Evolutionary conservation across 2,329 filamentous ascomycete genomes (phyloP), one percentile per base, ranked within the genome.

Genomic region (Niveomyces coronatus): DNA sequence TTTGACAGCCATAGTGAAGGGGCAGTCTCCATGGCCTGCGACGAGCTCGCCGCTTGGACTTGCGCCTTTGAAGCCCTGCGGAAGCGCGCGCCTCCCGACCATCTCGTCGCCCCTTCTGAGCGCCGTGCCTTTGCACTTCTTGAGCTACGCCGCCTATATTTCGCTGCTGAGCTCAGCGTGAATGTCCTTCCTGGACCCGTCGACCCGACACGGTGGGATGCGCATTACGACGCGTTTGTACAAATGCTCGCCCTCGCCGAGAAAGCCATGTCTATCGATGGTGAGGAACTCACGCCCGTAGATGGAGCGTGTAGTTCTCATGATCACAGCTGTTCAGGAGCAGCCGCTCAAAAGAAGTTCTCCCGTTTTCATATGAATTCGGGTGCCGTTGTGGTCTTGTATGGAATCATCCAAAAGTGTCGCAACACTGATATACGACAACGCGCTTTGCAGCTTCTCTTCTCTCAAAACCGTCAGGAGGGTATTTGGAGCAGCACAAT

Each of bases 401-500:
- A 42, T 11, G 40, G 35, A 5, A 4, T 42, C 14, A 24, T 39
- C n/a, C 31, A 33, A 6, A 42, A 42, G 11, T 39, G 40, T 18
- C 30, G 40, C 8, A 36, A 42, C 9, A 9, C 28, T 19, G 35
- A 31, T 3, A 23, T 42, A 6, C 40, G 40, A 1, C n/a, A n/a
- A 29, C 35, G 31, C 10, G 40, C 40, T 1, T 22, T 38, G 3
- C 31, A 13, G 17, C 17, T 42, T n/a, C 29, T 42, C 13, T 27
- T 31, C 10, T 35, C 31, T n/a, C 36, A 35, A 11, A 32, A 19
- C 4, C 19, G 35, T 4, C 36, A 35, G 16, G 40, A 42, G 29
- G 40, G 40, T n/a, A 31, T 42, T 4, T 42, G 40, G 40, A 39
- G 35, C 22, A 39, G 31, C 14, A 31, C 27, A 9, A 32, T 38